A percentile compares a stretch with the other conserved stretches of the same genome.
These are phyloP conservation scores for Onygenales sp. DNA, from an alignment of 2,329 filamentous ascomycete genomes.

Conservation along the genomic window DNA sequence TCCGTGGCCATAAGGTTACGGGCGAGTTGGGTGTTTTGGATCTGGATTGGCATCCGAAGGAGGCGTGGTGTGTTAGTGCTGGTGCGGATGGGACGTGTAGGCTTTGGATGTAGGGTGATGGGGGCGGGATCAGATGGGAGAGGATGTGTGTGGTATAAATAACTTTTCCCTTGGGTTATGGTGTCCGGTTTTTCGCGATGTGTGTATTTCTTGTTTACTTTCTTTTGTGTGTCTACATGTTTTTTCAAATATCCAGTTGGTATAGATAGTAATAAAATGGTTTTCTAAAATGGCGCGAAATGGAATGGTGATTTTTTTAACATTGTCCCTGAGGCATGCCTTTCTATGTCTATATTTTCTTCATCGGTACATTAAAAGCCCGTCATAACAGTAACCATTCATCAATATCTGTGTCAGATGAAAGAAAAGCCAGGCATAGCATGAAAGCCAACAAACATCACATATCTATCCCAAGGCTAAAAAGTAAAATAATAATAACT, in stretches of 20 bases:
- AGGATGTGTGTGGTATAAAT: background rate
- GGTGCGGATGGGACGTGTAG: slow-evolving; percentile 89
- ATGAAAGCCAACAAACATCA: too few species aligned
- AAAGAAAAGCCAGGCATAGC: too few species aligned
- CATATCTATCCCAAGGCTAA: slow-evolving; percentile 7
- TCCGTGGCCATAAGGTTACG: slow-evolving; percentile 80
- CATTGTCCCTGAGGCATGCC: background rate
- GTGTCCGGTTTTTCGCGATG: background rate
- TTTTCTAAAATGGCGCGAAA: background rate
- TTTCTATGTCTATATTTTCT: background rate
- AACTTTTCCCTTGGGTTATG: background rate
- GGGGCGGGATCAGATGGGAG: too few species aligned
- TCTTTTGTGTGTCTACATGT: background rate
- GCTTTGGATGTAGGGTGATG: slow-evolving; percentile 59
- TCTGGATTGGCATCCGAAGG: slow-evolving; percentile 87
- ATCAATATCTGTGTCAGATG: too few species aligned
- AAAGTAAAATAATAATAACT: background rate
- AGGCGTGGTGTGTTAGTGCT: slow-evolving; percentile 90
- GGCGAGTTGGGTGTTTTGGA: slow-evolving; percentile 84
- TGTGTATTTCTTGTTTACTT: background rate
- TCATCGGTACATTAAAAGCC: too few species aligned
- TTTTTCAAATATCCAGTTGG: background rate
- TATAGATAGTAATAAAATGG: background rate
- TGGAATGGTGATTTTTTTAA: background rate
- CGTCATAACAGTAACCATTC: too few species aligned